These are phyloP conservation scores for Penicillium freii DNA, from an alignment of 2,329 filamentous ascomycete genomes.

Conservation along the genomic window DNA sequence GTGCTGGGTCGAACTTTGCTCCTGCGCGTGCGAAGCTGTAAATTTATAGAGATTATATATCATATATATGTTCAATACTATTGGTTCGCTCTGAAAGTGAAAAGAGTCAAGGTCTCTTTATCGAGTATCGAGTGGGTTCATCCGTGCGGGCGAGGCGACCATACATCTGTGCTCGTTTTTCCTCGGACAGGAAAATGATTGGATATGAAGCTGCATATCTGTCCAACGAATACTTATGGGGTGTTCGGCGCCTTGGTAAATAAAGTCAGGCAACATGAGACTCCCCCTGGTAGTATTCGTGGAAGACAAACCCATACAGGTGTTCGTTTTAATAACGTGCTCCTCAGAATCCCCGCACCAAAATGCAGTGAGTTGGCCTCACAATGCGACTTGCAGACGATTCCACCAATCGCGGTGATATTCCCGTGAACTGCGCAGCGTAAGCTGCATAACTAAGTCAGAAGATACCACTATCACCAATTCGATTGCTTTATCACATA, in stretches of 20 bases:
- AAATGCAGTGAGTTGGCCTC: not conserved
- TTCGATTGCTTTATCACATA: constrained; percentile 2
- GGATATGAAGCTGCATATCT: not conserved
- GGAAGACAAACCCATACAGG: not conserved
- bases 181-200: not conserved
- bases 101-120: not conserved
- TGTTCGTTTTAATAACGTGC: not conserved
- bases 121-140: not conserved
- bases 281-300: not conserved
- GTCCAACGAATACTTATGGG: not conserved
- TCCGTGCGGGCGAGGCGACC: not conserved
- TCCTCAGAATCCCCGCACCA: not conserved
- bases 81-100: not conserved
- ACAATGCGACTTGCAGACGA: not conserved
- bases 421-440: not conserved
- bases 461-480: not conserved
- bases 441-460: constrained; percentile 10
- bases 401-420: not conserved
- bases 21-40: constrained; percentile 44
- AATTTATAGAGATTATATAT: not conserved
- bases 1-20: constrained; percentile 55
- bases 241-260: not conserved
- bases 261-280: not conserved
- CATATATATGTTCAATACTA: not conserved
- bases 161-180: not conserved